Percentiles rank a stretch among this genome's conserved stretches.
Conservation (phyloP, 208 protist species). For the Novymonas esmeraldas region DNA sequence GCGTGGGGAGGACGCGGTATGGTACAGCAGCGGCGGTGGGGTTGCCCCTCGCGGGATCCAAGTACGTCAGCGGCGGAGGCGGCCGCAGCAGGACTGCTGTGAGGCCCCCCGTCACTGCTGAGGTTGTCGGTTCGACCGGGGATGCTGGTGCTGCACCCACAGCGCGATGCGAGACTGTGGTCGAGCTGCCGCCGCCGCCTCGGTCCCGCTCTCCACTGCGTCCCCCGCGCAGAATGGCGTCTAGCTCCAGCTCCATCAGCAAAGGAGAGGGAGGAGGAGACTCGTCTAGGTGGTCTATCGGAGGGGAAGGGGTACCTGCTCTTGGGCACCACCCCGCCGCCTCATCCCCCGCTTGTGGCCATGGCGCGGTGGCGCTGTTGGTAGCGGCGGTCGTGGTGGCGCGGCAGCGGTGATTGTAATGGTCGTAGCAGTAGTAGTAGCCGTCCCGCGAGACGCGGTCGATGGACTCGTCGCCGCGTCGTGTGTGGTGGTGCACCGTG, state of each 20-base stretch:
- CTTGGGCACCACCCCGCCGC: background rate
- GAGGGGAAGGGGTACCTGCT: too few species aligned
- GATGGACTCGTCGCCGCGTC: background rate
- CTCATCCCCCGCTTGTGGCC: background rate
- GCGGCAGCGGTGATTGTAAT: background rate
- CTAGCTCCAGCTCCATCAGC: slow-evolving; percentile 23
- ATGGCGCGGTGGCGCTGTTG: background rate
- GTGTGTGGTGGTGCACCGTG: background rate
- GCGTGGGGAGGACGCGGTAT: background rate
- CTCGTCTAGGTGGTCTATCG: background rate
- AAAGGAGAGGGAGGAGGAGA: background rate
- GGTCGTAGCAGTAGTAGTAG: slow-evolving; percentile 17
- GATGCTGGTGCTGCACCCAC: background rate
- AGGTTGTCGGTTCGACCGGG: background rate
- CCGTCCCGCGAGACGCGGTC: slow-evolving; percentile 7
- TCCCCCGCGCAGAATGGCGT: slow-evolving; percentile 15
- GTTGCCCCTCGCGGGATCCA: background rate
- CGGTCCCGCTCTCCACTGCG: background rate
- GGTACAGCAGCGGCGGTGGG: background rate
- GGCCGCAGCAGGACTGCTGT: slow-evolving; percentile 7
- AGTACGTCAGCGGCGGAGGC: slow-evolving; percentile 4
- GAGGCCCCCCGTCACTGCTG: background rate
- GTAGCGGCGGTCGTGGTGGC: too few species aligned
- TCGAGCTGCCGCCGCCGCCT: background rate
- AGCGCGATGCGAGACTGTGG: too few species aligned